These are phyloP conservation scores for Zarea fungicola DNA, from an alignment of 2,329 filamentous ascomycete species.

Conservation along the genomic window DNA sequence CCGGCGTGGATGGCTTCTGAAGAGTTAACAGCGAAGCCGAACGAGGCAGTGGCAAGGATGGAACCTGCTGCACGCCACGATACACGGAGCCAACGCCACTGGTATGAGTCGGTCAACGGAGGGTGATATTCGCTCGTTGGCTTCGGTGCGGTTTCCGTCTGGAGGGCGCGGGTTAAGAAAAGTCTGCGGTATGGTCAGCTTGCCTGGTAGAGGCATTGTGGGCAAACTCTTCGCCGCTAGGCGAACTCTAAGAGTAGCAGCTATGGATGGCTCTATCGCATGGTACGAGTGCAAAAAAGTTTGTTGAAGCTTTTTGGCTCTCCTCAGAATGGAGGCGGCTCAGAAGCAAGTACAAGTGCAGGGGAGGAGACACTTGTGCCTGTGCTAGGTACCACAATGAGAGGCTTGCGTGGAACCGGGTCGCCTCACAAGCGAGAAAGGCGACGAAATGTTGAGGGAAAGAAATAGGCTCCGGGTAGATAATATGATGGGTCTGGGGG, in stretches of 20 bases:
- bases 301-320: neutral
- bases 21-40: constrained; percentile 9
- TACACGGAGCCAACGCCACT: neutral
- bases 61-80: constrained; percentile 7
- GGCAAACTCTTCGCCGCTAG: constrained; percentile 7
- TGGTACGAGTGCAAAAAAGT: neutral
- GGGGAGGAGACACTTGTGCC: neutral
- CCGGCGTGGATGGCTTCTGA: constrained; percentile 4
- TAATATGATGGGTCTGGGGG: constrained; percentile 9
- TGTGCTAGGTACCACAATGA: constrained; percentile 1
- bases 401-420: constrained; percentile 1
- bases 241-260: constrained; percentile 3
- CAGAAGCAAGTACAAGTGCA: too few relatives aligned
- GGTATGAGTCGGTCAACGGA: constrained; percentile 7
- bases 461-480: constrained; percentile 3
- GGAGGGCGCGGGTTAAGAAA: neutral
- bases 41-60: neutral
- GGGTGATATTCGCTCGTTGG: neutral
- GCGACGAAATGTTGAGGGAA: neutral
- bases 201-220: constrained; percentile 6
- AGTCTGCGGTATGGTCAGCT: constrained; percentile 11
- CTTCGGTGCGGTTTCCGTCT: neutral
- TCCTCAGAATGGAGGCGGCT: neutral
- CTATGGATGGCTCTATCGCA: neutral
- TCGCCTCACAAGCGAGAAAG: constrained; percentile 1